Percentiles rank a stretch among this genome's conserved stretches.
Evolutionary conservation across 192 early-diverging fungal species (phyloP).

Genomic region (Anaeromyces robustus): DNA sequence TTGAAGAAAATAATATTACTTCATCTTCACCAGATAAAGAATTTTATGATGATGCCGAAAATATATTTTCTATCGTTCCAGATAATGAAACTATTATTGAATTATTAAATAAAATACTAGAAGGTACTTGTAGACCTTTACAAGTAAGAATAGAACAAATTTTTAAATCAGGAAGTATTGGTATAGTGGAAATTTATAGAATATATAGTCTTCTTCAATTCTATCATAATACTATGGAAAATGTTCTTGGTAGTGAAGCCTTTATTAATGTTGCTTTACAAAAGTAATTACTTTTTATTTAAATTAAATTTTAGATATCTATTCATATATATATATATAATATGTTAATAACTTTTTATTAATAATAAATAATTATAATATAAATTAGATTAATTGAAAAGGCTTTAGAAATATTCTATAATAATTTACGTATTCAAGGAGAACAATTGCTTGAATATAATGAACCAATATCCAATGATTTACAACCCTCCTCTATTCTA

Average conservation of each 20-base stretch:
- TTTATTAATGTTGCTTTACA: too few relatives aligned
- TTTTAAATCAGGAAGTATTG: too few relatives aligned
- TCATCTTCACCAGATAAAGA: constrained; percentile 2
- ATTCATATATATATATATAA: too few relatives aligned
- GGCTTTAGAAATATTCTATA: background rate
- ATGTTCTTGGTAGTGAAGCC: too few relatives aligned
- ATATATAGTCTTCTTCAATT: too few relatives aligned
- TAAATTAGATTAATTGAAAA: background rate
- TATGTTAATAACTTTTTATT: too few relatives aligned
- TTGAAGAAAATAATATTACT: background rate
- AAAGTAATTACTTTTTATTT: too few relatives aligned
- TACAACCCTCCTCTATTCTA: constrained; percentile 40
- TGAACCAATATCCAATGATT: constrained; percentile 12
- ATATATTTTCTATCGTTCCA: constrained; percentile 6
- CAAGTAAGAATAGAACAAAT: constrained; percentile 23
- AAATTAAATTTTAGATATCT: too few relatives aligned
- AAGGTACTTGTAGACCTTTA: constrained; percentile 59
- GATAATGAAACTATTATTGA: constrained; percentile 21
- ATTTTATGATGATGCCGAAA: constrained; percentile 9
- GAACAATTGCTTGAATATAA: background rate
- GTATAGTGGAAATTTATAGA: too few relatives aligned
- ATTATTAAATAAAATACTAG: constrained; percentile 50
- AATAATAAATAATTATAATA: too few relatives aligned
- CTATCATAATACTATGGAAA: too few relatives aligned
- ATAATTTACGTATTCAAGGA: background rate